Evolutionary conservation across 2,329 filamentous ascomycete genomes (phyloP).

Genomic region (Talaromyces sp.): DNA sequence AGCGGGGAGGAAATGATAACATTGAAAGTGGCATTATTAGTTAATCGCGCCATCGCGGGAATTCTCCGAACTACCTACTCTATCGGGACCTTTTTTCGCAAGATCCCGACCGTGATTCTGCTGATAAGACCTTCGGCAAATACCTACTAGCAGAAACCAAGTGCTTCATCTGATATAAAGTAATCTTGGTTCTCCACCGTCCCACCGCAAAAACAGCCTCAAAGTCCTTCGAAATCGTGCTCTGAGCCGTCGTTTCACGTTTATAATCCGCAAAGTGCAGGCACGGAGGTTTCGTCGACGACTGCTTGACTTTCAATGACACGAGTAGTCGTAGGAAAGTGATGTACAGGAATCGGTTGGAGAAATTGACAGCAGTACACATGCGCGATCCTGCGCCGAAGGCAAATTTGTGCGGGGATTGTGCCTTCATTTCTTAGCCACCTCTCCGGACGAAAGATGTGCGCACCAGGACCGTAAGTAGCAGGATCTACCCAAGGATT

Average conservation of each 20-base stretch:
- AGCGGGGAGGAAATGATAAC: background rate
- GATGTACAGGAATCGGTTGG: background rate
- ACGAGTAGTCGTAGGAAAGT: background rate
- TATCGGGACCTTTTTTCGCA: background rate
- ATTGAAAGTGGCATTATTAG: background rate
- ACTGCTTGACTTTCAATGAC: background rate
- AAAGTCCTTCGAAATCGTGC: background rate
- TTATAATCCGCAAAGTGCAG: background rate
- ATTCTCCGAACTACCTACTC: background rate
- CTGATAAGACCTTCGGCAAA: background rate
- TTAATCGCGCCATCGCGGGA: background rate
- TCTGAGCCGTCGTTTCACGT: background rate
- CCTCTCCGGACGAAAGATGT: background rate
- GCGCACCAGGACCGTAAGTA: background rate
- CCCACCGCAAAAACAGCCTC: background rate
- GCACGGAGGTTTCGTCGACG: background rate
- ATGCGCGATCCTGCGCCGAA: background rate
- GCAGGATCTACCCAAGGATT: background rate
- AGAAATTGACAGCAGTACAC: background rate
- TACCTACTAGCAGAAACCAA: background rate
- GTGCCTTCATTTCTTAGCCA: background rate
- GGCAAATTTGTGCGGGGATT: background rate
- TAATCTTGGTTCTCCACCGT: background rate
- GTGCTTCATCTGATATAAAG: background rate
- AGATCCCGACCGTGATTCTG: background rate